Conservation (phyloP, 2,329 filamentous ascomycete genomes). For the Harringtonia aguacate region DNA sequence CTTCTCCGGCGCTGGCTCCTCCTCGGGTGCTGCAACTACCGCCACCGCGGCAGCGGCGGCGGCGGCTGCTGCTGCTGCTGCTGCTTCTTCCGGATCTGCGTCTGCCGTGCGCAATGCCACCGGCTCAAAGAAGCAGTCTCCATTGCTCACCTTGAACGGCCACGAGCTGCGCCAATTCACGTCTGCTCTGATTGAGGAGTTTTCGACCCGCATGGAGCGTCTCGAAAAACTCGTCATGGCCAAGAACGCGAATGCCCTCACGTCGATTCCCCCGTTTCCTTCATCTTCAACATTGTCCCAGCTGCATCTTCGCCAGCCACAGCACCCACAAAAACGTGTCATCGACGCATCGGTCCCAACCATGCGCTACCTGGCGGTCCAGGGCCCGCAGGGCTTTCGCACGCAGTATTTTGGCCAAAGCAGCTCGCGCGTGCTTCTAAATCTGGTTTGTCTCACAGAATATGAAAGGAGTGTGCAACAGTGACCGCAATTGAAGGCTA, state of each 20-base stretch:
- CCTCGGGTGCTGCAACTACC: background rate
- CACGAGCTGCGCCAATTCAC: slow-evolving; percentile 14
- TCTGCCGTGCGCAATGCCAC: no score
- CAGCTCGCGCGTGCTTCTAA: slow-evolving; percentile 40
- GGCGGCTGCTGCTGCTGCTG: background rate
- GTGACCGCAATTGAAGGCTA: background rate
- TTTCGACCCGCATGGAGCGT: slow-evolving; percentile 38
- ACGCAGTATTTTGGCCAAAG: slow-evolving; percentile 44
- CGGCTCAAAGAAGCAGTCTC: slow-evolving; percentile 2
- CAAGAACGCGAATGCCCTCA: slow-evolving; percentile 18
- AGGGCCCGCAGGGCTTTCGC: slow-evolving; percentile 31
- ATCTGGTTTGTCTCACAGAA: slow-evolving; percentile 34
- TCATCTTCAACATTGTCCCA: slow-evolving; percentile 13
- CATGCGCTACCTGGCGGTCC: slow-evolving; percentile 38
- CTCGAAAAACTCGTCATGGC: slow-evolving; percentile 39
- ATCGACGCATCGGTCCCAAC: slow-evolving; percentile 23
- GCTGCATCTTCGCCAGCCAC: slow-evolving; percentile 12
- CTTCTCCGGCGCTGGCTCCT: background rate
- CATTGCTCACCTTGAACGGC: slow-evolving; percentile 14
- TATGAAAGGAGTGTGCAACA: background rate
- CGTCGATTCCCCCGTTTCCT: slow-evolving; percentile 8
- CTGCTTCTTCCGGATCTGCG: background rate
- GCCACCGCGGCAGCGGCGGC: background rate
- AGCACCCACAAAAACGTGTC: slow-evolving; percentile 2
- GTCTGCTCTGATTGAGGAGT: slow-evolving; percentile 30